Base-by-base conservation (phyloP, 2,329 filamentous ascomycete genomes). In the Fusarium fracticaudum region DNA sequence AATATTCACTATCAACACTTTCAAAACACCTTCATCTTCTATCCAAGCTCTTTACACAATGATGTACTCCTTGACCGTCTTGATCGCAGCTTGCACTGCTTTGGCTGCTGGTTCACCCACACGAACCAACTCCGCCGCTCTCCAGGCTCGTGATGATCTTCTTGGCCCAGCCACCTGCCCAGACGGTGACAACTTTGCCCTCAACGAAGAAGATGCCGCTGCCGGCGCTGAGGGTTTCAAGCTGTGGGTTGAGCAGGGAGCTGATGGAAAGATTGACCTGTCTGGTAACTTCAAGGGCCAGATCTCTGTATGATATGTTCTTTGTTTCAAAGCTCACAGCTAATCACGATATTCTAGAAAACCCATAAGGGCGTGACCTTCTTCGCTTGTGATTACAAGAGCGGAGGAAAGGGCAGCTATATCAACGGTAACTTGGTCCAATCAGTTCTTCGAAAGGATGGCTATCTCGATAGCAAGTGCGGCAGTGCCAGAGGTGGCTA, bases 21-120 rank as follows among this genome's bases (percentile, higher is more conserved):
- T 29, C 18, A 22, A 47, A 29, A 22, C 13, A 11, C 6, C 2
- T 29, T 22, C 26, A 29, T 22, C 18, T 47, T 47, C 6, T 29
- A 29, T 11, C 18, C 0, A 1, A 22, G 29, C 18, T 22, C 6
- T 29, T 0, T 47, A 10, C 13, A 47, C 3, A 4, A 47, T 29
- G 24, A 47, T 47, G 45, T 47, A 47, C 45, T 47, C 45, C 18
- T 29, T 47, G 9, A 47, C 26, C 0, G 45, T 47, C 45, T 29
- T 47, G 44, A 47, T 29, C 26, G 45, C 45, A 29, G 26, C 45
- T 22, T 47, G 13, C 26, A 29, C 45, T 47, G 26, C 26, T 11
- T 11, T 29, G 26, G 18, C 26, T 29, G 26, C 44, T 47, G 24
- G 2, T 15, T 47, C 44, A 29, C 44, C 44, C 13, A 47, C 44